phyloP scores from a whole-genome alignment of 2,329 filamentous ascomycete genomes.

The Arthrobotrys pseudoclavata region DNA sequence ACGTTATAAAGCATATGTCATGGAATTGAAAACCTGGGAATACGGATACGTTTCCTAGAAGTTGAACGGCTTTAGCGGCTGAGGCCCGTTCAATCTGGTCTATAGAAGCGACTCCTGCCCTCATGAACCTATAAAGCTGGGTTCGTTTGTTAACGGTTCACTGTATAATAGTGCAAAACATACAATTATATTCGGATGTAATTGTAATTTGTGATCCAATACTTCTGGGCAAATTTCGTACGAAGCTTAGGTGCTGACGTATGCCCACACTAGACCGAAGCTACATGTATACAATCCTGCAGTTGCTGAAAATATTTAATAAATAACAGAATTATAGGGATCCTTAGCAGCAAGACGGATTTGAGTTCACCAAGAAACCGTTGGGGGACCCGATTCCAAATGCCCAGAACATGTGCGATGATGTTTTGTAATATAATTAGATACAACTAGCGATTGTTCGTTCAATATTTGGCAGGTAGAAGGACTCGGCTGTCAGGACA shows the following conservation, averaged over 20 bases:
- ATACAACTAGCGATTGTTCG: too few relatives aligned
- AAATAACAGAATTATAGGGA: not conserved
- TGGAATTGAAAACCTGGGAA: not conserved
- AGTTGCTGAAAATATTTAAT: not conserved
- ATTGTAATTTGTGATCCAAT: not conserved
- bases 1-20: not conserved
- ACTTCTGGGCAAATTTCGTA: not conserved
- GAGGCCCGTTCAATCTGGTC: not conserved
- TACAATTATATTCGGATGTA: not conserved
- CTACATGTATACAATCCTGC: not conserved
- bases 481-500: too few relatives aligned
- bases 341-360: not conserved
- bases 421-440: too few relatives aligned
- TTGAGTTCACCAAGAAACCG: not conserved
- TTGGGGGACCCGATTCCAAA: not conserved
- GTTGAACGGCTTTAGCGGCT: not conserved
- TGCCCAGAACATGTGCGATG: too few relatives aligned
- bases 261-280: not conserved
- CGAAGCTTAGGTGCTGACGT: not conserved
- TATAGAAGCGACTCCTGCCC: not conserved
- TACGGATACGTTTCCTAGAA: slow-evolving; percentile 2
- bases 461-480: too few relatives aligned
- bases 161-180: not conserved
- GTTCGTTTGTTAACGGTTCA: too few relatives aligned
- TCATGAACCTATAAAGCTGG: not conserved